Base-by-base conservation (phyloP, 495 filamentous ascomycete genomes). In the Ramalina intermedia region DNA sequence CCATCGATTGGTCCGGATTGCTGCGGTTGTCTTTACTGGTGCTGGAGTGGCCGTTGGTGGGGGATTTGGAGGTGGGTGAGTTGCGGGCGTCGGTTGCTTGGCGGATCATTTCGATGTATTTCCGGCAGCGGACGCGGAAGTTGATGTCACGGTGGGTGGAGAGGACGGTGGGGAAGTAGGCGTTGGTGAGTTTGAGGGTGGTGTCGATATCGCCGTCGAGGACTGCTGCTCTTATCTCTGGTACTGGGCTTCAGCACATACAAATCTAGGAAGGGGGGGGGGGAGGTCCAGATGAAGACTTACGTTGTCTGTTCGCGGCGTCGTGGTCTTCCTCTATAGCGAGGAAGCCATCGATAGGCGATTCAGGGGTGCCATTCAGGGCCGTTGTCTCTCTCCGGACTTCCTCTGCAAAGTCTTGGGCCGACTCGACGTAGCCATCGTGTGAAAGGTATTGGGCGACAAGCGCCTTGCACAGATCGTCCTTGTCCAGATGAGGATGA, bases 351-450 rank as follows among this genome's bases (percentile, higher is more conserved):
- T 75, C 69, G 37, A 82, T 55, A 1, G 72, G 62, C 12, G 72
- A 66, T 21, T 67, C 64, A 14, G 69, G 64, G 48, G 75, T 74
- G 43, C 74, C 68, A 46, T 73, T 72, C 26, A 93, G 63, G 7
- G 81, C 75, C 50, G 66, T 65, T 50, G 80, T 77, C 61, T 94
- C 88, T 16, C 69, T 68, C 35, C 78, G 78, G 5, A 94, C 79
- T 60, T 96, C 93, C 58, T 82, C 74, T 6, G 84, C 79, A 65
- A 99, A 96, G 0, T 84, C 87, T 52, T 79, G 76, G 14, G 89
- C 87, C 6, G 91, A 94, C 50, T 95, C 90, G n/a, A 96, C 80
- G 54, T 95, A 96, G 48, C 91, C 93, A 61, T 96, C 93, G 58
- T 96, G 91, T 36, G 86, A 84, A 6, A 99, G 71, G 56, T 89